Evolutionary conservation across 2,329 filamentous ascomycete species (phyloP).

Genomic region (Stenocarpella maydis): DNA sequence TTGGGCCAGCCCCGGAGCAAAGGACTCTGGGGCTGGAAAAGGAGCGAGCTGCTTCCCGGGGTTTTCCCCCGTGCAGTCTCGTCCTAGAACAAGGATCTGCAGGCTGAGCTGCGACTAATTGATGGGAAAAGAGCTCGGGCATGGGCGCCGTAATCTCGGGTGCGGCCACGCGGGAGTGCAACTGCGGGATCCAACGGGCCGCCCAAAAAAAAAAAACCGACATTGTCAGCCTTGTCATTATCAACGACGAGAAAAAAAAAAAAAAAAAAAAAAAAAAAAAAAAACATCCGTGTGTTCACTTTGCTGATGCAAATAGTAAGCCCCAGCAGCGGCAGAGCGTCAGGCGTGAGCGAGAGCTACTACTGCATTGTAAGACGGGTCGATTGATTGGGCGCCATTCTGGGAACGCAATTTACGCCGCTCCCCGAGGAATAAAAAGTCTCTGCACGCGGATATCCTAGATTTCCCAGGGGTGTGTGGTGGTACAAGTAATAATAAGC

Average conservation of each 20-base stretch:
- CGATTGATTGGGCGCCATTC: background rate
- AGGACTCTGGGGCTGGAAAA: background rate
- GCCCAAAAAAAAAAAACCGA: background rate
- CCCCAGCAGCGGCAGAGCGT: background rate
- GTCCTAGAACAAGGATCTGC: background rate
- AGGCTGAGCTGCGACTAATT: background rate
- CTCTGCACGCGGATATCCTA: background rate
- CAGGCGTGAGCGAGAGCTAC: background rate
- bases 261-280: background rate
- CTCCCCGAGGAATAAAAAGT: background rate
- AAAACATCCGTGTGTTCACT: background rate
- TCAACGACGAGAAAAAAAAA: too few species aligned
- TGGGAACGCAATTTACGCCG: background rate
- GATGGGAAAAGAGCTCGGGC: background rate
- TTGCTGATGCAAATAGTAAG: background rate
- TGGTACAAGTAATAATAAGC: background rate
- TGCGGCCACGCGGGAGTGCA: slow-evolving; percentile 12
- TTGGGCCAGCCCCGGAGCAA: slow-evolving; percentile 15
- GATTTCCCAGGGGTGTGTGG: background rate
- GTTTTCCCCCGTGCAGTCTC: background rate
- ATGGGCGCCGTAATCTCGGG: slow-evolving; percentile 13
- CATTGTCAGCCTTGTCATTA: background rate
- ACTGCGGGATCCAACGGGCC: slow-evolving; percentile 12
- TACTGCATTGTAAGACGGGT: background rate
- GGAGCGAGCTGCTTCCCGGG: background rate